Evolutionary conservation across 257 asterid genomes (phyloP), one percentile per base, ranked within the genome.

Genomic region (Solanum pimpinellifolium): DNA sequence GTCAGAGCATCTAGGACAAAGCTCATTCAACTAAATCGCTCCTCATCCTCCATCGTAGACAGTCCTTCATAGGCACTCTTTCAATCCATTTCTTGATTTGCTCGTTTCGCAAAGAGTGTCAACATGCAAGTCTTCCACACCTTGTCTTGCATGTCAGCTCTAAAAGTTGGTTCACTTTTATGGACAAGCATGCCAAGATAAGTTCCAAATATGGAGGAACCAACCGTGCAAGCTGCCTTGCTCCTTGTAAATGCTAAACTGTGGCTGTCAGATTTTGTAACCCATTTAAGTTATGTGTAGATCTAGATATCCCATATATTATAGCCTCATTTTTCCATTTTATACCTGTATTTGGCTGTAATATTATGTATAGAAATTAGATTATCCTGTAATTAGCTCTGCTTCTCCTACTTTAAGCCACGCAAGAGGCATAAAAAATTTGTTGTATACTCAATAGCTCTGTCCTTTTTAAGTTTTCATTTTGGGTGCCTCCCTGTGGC

Each of bases 1-100:
- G 92, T 92, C 23, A 91, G 98, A 13, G 27, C 94, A 35, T 91
- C 98, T 37, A 92, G 89, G 90, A 81, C 85, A 0, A 94, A 93
- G 77, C 86, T 91, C 11, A 78, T 69, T n/a, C 84, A 91, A 52
- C 83, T 89, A 49, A 90, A 89, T 65, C 89, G 88, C 46, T 86
- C 97, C 27, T 89, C 95, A 6, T 92, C 98, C 68, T 87, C 92
- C 56, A 85, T 85, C 9, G 83, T 88, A 42, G 95, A 92, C 60
- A 88, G 87, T 42, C 87, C 88, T 62, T 87, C 94, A 6, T 92
- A 93, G 89, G 75, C 73, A 66, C 13, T 20, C 21, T 49, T 49
- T 81, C 29, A 20, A 52, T 20, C 80, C 44, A 65, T 80, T 47
- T 72, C 70, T 78, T 25, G 33, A 47, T 69, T 20, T 13, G 77